phyloP scores from a whole-genome alignment of 176 grass and related monocot species.

The Chrysopogon serrulatus region DNA sequence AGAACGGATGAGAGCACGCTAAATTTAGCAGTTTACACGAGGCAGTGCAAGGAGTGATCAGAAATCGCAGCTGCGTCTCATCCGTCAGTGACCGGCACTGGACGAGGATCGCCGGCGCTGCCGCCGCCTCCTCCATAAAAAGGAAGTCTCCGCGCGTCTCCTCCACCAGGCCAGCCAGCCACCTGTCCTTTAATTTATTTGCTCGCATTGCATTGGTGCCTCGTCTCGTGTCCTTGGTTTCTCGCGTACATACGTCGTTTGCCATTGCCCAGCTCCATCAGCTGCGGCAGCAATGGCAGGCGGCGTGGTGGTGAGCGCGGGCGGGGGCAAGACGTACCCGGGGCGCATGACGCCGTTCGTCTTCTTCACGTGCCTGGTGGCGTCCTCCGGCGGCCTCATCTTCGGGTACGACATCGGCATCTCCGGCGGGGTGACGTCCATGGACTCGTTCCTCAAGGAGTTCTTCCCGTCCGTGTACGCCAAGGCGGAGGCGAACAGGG shows the following conservation, averaged over 20 bases:
- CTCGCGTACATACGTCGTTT: too few species aligned
- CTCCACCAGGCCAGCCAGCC: neutral
- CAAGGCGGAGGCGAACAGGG: slow-evolving; percentile 31
- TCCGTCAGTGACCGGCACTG: slow-evolving; percentile 27
- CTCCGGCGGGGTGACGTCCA: slow-evolving; percentile 80
- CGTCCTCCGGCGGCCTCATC: slow-evolving; percentile 65
- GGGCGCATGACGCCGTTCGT: slow-evolving; percentile 64
- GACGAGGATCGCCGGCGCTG: neutral
- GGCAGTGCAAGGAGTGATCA: neutral
- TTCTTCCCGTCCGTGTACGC: slow-evolving; percentile 78
- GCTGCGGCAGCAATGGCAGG: slow-evolving; percentile 48
- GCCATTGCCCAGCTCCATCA: neutral
- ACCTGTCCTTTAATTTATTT: too few species aligned
- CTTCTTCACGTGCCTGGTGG: slow-evolving; percentile 69
- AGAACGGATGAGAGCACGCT: neutral
- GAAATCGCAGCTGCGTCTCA: slow-evolving; percentile 16
- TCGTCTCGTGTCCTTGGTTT: neutral
- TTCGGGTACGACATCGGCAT: slow-evolving; percentile 91
- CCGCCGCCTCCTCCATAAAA: slow-evolving; percentile 1
- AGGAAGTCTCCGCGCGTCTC: neutral
- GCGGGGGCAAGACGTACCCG: slow-evolving; percentile 56
- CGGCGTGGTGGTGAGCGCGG: slow-evolving; percentile 45
- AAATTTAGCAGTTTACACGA: slow-evolving; percentile 12
- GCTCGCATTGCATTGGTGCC: neutral
- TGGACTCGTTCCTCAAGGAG: slow-evolving; percentile 64